Evolutionary conservation across 345 rosid genomes (phyloP).

Genomic region (Triadica sebifera): DNA sequence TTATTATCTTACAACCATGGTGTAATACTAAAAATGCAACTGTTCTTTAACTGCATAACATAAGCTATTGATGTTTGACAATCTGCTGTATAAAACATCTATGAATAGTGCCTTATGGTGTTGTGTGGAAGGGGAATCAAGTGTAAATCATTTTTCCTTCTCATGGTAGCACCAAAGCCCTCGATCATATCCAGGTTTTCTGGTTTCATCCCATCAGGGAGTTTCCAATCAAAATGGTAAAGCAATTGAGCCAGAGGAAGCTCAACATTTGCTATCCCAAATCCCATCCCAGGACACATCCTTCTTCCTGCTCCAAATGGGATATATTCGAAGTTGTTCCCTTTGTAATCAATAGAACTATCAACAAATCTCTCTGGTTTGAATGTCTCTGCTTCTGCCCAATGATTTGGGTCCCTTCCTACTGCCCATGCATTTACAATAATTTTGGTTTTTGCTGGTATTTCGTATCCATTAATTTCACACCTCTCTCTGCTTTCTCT

Average conservation of each 20-base stretch:
- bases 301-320: constrained; percentile 42
- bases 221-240: constrained; percentile 39
- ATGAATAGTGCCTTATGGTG: background rate
- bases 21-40: too few relatives aligned
- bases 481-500: constrained; percentile 27
- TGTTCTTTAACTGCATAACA: too few relatives aligned
- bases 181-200: constrained; percentile 32
- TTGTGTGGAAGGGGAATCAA: too few relatives aligned
- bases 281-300: constrained; percentile 35
- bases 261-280: constrained; percentile 24
- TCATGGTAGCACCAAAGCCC: constrained; percentile 13
- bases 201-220: constrained; percentile 2
- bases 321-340: constrained; percentile 22
- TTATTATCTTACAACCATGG: too few relatives aligned
- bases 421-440: constrained; percentile 16
- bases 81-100: background rate
- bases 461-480: constrained; percentile 18
- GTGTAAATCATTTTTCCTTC: constrained; percentile 20
- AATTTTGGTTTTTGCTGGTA: constrained; percentile 14
- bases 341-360: constrained; percentile 25
- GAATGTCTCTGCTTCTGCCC: constrained; percentile 31
- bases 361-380: constrained; percentile 31
- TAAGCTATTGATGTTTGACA: too few relatives aligned
- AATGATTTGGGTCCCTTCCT: constrained; percentile 22
- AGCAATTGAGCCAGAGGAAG: constrained; percentile 28